Base-by-base conservation (phyloP, 768 basidiomycete species). In the Hygrocybe coccinea region DNA sequence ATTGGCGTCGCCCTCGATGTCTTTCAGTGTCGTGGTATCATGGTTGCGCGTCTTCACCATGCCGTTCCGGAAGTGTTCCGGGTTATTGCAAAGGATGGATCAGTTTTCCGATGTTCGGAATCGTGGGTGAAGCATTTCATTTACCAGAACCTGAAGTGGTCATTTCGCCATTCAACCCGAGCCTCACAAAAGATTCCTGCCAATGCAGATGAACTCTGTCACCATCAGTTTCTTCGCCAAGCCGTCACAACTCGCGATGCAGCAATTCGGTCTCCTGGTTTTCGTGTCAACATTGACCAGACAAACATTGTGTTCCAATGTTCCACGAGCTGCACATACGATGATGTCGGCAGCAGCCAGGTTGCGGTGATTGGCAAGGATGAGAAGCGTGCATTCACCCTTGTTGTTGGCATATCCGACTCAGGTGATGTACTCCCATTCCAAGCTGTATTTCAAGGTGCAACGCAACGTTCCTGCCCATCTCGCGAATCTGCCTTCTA, bases 331-430 rank as follows among this genome's bases (percentile, higher is more conserved):
- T 61, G 58, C 33, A 74, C 67, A 11, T 74, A 60, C 56, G 62
- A 62, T 1, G 17, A 46, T 29, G 59, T 15, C 17, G 36, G 52
- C 9, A 17, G 11, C 17, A 53, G 41, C 17, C 74, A 76, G 46
- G 71, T 75, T 2, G 22, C 66, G 1, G 54, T 67, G 6, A 45
- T 71, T 25, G 71, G 75, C 1, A 36, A 36, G 6, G 72, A 75
- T 2, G 73, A 76, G 52, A 76, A 76, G 58, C 62, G 68, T 0
- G 75, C 72, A 22, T 71, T 74, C 38, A 76, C 73, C 2, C 38
- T 67, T 1, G 24, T 74, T 12, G 62, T 70, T 2, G 64, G 65
- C 0, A 59, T 74, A n/a, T 58, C 66, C 1, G 58, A 54, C 24
- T 41, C 56, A 41, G 71, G 73, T 2, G 59, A 50, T 0, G 33